A percentile compares a stretch with the other conserved stretches of the same genome.
phyloP scores from a whole-genome alignment of 2,329 filamentous ascomycete species.

The Colletotrichum sp. region DNA sequence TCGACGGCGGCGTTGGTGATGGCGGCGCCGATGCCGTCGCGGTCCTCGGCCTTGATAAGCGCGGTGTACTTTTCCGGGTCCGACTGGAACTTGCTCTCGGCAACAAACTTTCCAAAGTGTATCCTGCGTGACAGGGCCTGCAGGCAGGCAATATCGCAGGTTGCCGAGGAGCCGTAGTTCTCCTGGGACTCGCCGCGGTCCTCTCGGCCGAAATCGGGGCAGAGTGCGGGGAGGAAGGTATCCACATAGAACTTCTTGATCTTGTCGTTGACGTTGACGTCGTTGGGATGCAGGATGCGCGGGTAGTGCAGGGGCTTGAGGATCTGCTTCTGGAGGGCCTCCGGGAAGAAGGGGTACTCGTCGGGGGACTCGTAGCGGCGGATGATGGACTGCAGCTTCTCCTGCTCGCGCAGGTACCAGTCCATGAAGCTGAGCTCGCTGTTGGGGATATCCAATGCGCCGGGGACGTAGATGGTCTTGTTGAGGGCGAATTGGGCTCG shows the following conservation, averaged over 20 bases:
- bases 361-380: conserved; percentile 95
- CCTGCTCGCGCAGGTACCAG: conserved; percentile 91
- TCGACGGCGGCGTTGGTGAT: conserved; percentile 91
- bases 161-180: conserved; percentile 93
- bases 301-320: conserved; percentile 91
- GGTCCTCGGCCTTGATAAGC: conserved; percentile 82
- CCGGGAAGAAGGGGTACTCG: conserved; percentile 96
- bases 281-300: conserved; percentile 82
- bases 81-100: conserved; percentile 90
- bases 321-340: conserved; percentile 78
- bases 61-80: conserved; percentile 81
- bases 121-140: conserved; percentile 90
- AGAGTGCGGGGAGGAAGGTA: conserved; percentile 83
- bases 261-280: conserved; percentile 87
- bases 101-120: conserved; percentile 98
- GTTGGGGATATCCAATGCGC: conserved; percentile 79
- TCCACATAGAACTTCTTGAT: conserved; percentile 87
- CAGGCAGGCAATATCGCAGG: conserved; percentile 86
- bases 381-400: conserved; percentile 89
- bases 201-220: conserved; percentile 74
- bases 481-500: conserved; percentile 97
- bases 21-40: conserved; percentile 81
- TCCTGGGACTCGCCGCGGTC: conserved; percentile 87
- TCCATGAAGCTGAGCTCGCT: conserved; percentile 83
- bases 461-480: conserved; percentile 81